Evolutionary conservation across 495 filamentous ascomycete species (phyloP).

Genomic region (Neurospora intermedia): DNA sequence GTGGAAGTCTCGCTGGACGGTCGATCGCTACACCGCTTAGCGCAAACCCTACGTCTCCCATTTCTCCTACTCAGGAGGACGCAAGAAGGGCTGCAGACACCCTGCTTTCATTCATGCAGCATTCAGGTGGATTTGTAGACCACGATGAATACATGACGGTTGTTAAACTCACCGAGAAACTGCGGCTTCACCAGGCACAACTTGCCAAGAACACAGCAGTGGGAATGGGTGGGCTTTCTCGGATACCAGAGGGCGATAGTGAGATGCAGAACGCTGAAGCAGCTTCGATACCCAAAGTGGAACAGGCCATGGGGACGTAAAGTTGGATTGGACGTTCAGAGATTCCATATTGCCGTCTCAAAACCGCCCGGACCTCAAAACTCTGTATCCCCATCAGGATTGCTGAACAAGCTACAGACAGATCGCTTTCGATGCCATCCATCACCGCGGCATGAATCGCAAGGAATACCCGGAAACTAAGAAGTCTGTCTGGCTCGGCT

Average conservation of each 20-base stretch:
- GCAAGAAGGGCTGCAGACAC: constrained; percentile 77
- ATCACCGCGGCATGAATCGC: background rate
- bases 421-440: background rate
- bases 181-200: constrained; percentile 56
- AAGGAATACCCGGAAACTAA: background rate
- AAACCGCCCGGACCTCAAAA: background rate
- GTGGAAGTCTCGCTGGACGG: constrained; percentile 36
- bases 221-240: constrained; percentile 54
- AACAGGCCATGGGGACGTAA: constrained; percentile 14
- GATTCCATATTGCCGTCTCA: background rate
- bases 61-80: constrained; percentile 82
- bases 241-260: constrained; percentile 52
- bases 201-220: constrained; percentile 38
- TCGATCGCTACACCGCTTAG: constrained; percentile 32
- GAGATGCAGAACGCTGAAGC: constrained; percentile 32
- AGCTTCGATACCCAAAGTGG: constrained; percentile 7
- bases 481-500: background rate
- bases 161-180: constrained; percentile 75
- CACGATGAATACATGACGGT: constrained; percentile 78
- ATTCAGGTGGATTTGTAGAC: constrained; percentile 57
- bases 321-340: background rate
- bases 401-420: background rate
- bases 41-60: constrained; percentile 35
- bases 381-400: background rate
- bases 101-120: constrained; percentile 73